phyloP scores from a whole-genome alignment of 176 grass and related monocot genomes.

The Triticum turgidum region DNA sequence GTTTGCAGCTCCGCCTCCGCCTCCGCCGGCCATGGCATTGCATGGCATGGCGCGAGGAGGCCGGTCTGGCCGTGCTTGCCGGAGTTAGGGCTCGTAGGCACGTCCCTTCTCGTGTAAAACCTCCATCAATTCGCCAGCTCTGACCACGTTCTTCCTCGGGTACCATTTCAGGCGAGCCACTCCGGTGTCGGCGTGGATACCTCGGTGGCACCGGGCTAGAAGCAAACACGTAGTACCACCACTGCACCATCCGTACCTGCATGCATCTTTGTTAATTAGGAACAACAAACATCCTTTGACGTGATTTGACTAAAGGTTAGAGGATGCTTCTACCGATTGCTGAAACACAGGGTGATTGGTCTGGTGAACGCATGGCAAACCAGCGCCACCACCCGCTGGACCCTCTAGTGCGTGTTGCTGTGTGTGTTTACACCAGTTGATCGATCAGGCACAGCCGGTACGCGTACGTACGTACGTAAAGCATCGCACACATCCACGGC shows the following conservation, averaged over 20 bases:
- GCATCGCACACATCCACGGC: not conserved
- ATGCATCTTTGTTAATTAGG: not conserved
- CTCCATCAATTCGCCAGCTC: slow-evolving; percentile 1
- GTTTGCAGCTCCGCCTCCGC: slow-evolving; percentile 7
- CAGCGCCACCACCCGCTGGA: not conserved
- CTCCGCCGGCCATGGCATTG: not conserved
- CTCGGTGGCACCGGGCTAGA: not conserved
- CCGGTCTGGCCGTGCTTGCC: not conserved
- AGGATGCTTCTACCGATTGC: not conserved
- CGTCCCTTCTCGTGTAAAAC: slow-evolving; percentile 52
- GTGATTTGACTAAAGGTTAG: not conserved
- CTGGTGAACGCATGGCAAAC: no score
- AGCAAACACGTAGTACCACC: not conserved
- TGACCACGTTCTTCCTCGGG: slow-evolving; percentile 3
- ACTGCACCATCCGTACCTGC: not conserved
- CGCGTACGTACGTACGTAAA: not conserved
- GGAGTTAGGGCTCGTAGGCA: slow-evolving; percentile 43
- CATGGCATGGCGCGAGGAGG: not conserved
- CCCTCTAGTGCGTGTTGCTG: no score
- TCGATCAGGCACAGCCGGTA: not conserved
- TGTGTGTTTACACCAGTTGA: not conserved
- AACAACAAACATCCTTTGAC: not conserved
- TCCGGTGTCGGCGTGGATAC: slow-evolving; percentile 16
- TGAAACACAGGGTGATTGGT: slow-evolving; percentile 5
- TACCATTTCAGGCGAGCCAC: not conserved